A percentile compares a stretch with the other conserved stretches of the same genome.
Evolutionary conservation across 2,329 filamentous ascomycete species (phyloP).

Genomic region (Thielaviopsis euricoi): DNA sequence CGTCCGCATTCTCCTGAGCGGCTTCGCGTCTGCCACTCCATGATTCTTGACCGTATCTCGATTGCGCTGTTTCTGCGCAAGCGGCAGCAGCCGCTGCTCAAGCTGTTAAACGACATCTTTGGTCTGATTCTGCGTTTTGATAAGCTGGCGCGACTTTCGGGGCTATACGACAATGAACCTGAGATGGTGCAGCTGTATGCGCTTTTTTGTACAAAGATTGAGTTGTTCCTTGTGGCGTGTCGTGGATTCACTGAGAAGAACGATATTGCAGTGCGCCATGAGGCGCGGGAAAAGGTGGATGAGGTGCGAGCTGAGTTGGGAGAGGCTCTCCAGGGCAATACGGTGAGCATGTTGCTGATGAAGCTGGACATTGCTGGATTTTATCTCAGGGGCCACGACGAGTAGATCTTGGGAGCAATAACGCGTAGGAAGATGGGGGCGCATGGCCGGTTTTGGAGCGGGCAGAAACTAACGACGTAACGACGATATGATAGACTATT

Average conservation of each 20-base stretch:
- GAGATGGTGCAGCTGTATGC: slow-evolving; percentile 36
- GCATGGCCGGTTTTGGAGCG: too few relatives aligned
- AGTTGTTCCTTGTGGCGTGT: slow-evolving; percentile 59
- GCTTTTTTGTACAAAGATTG: slow-evolving; percentile 53
- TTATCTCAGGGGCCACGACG: slow-evolving; percentile 26
- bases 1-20: slow-evolving; percentile 44
- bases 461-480: background rate
- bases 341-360: slow-evolving; percentile 50
- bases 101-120: slow-evolving; percentile 63
- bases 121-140: slow-evolving; percentile 54
- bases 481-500: background rate
- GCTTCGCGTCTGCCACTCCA: slow-evolving; percentile 54
- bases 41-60: slow-evolving; percentile 59
- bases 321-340: slow-evolving; percentile 33
- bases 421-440: too few relatives aligned
- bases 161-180: slow-evolving; percentile 17
- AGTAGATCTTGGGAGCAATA: too few relatives aligned
- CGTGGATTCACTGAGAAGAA: slow-evolving; percentile 49
- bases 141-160: slow-evolving; percentile 27
- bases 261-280: slow-evolving; percentile 24
- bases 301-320: slow-evolving; percentile 22
- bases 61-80: slow-evolving; percentile 57
- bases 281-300: slow-evolving; percentile 17
- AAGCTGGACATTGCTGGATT: slow-evolving; percentile 57
- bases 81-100: slow-evolving; percentile 55